phyloP scores from a whole-genome alignment of 2,329 filamentous ascomycete genomes.

The Scleromitrula shiraiana region DNA sequence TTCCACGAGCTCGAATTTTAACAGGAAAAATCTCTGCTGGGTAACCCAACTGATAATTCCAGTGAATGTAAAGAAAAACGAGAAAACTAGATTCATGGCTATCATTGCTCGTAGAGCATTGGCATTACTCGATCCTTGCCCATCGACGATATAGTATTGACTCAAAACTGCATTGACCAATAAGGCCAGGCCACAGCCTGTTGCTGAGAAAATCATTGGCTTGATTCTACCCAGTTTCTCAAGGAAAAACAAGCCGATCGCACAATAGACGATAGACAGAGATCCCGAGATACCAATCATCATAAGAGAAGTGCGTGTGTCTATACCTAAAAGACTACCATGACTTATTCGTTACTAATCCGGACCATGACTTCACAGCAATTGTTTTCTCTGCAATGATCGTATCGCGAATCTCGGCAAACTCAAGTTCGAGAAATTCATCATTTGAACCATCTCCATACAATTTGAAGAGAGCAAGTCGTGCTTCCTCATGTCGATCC shows the following conservation, averaged over 20 bases:
- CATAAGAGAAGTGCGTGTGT: constrained; percentile 38
- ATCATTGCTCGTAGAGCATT: neutral
- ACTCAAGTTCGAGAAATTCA: constrained; percentile 37
- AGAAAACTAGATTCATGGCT: constrained; percentile 29
- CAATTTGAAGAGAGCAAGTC: constrained; percentile 47
- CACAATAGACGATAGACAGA: constrained; percentile 39
- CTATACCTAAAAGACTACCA: constrained; percentile 49
- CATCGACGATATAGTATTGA: constrained; percentile 39
- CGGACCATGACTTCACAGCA: constrained; percentile 14
- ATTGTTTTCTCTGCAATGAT: constrained; percentile 45
- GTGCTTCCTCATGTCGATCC: constrained; percentile 41
- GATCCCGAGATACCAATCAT: constrained; percentile 44
- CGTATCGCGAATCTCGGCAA: constrained; percentile 43
- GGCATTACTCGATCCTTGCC: constrained; percentile 26
- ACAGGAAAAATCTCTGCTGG: constrained; percentile 51
- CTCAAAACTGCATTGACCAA: constrained; percentile 47
- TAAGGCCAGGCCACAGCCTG: constrained; percentile 44
- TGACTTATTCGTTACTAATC: constrained; percentile 37
- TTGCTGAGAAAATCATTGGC: constrained; percentile 35
- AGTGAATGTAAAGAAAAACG: constrained; percentile 39
- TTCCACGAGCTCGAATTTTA: constrained; percentile 50
- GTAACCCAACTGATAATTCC: constrained; percentile 49
- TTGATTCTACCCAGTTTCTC: constrained; percentile 29
- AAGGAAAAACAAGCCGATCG: constrained; percentile 28
- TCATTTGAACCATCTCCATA: constrained; percentile 41